Conservation (phyloP, 1,139 yeast species). For the Magnusiomyces tetraspermus region DNA sequence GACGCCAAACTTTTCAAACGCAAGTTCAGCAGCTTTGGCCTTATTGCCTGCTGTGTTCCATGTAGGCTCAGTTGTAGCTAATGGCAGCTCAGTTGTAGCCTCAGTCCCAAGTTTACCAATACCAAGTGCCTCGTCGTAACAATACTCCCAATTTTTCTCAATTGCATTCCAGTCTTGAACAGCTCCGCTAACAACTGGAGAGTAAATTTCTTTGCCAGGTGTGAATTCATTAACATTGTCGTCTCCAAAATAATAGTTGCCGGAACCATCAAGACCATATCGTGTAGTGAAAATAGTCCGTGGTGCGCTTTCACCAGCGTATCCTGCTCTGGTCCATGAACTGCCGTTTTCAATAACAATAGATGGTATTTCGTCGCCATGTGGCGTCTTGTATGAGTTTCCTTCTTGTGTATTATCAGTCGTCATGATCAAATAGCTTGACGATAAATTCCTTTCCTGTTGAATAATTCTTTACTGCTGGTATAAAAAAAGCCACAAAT, state of each 20-base stretch:
- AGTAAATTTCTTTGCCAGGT: constrained; percentile 31
- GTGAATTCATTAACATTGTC: constrained; percentile 28
- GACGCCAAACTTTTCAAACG: constrained; percentile 65
- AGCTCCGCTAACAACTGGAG: constrained; percentile 36
- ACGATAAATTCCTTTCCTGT: too few species aligned
- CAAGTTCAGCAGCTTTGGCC: constrained; percentile 60
- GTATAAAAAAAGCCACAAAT: too few species aligned
- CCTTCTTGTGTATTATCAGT: neutral
- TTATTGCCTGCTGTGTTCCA: constrained; percentile 75
- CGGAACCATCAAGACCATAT: constrained; percentile 28
- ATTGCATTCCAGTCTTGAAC: constrained; percentile 42
- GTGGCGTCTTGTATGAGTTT: constrained; percentile 9
- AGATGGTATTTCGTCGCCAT: constrained; percentile 50
- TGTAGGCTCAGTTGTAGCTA: constrained; percentile 71
- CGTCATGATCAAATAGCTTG: neutral
- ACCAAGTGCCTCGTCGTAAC: constrained; percentile 36
- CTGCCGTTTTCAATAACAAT: constrained; percentile 93
- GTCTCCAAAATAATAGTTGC: constrained; percentile 28
- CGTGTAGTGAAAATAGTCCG: constrained; percentile 61
- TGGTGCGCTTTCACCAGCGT: constrained; percentile 89
- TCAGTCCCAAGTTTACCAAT: constrained; percentile 31
- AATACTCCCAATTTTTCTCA: constrained; percentile 32
- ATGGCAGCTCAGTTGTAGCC: constrained; percentile 59
- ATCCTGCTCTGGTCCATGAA: constrained; percentile 73
- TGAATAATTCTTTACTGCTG: too few species aligned